phyloP scores from a whole-genome alignment of 2,329 filamentous ascomycete species.

The Colletotrichum aenigma region DNA sequence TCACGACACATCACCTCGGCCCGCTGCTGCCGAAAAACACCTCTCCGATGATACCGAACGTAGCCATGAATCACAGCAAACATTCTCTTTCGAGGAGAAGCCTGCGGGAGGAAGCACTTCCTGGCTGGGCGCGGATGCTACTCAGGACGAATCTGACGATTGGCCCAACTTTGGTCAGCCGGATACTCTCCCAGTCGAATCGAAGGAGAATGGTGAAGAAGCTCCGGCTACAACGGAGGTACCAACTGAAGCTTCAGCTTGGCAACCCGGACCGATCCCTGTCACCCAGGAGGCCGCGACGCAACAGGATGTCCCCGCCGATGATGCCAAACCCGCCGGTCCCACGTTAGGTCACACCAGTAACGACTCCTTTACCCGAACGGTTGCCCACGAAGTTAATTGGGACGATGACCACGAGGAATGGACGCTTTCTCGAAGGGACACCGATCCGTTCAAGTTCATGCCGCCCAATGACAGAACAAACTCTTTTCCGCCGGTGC shows the following conservation, averaged over 20 bases:
- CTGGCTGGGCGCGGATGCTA: background rate
- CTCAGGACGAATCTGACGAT: conserved; percentile 22
- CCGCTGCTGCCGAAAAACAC: background rate
- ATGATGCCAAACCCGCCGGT: conserved; percentile 2
- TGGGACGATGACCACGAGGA: conserved; percentile 66
- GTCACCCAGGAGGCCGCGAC: background rate
- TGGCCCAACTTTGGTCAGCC: conserved; percentile 26
- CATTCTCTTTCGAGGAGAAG: background rate
- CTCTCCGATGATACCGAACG: background rate
- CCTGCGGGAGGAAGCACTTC: background rate
- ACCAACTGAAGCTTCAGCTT: background rate
- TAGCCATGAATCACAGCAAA: background rate
- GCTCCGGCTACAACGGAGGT: background rate
- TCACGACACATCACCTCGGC: background rate
- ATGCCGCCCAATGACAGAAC: conserved; percentile 62
- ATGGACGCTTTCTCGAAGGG: conserved; percentile 55
- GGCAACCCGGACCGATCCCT: background rate
- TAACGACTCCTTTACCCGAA: conserved; percentile 67
- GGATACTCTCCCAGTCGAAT: background rate
- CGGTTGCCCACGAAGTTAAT: conserved; percentile 65
- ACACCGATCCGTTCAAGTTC: conserved; percentile 63
- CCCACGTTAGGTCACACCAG: conserved; percentile 49
- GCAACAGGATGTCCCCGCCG: background rate
- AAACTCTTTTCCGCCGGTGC: conserved; percentile 67
- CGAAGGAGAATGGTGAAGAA: background rate